These are phyloP conservation scores for Poa pratensis DNA, from an alignment of 176 grass and related monocot genomes.

Conservation along the genomic window DNA sequence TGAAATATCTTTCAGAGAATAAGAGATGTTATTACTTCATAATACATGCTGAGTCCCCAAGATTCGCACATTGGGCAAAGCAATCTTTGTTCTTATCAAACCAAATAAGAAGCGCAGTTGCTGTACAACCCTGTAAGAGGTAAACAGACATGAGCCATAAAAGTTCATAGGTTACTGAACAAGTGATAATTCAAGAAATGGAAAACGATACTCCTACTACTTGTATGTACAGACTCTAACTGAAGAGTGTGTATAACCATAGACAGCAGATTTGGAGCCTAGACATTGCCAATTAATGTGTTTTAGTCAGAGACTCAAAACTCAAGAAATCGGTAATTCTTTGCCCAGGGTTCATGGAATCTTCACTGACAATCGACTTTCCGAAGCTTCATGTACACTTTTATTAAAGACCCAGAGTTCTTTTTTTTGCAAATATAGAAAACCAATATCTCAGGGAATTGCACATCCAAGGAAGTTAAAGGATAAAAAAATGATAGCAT, in stretches of 20 bases:
- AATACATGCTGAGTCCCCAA: conserved; percentile 77
- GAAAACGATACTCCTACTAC: background rate
- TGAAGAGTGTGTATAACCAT: background rate
- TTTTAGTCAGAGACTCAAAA: conserved; percentile 13
- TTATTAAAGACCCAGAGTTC: conserved; percentile 5
- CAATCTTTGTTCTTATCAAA: conserved; percentile 57
- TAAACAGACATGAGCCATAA: conserved; percentile 19
- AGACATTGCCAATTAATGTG: background rate
- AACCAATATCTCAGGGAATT: conserved; percentile 12
- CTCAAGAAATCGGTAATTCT: conserved; percentile 24
- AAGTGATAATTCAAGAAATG: conserved; percentile 28
- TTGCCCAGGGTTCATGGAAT: background rate
- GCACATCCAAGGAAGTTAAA: conserved; percentile 28
- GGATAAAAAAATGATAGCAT: conserved; percentile 3
- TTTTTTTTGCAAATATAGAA: background rate
- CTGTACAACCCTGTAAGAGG: conserved; percentile 79
- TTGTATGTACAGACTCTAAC: background rate
- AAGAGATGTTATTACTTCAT: conserved; percentile 55
- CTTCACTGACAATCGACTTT: background rate
- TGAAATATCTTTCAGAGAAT: conserved; percentile 2
- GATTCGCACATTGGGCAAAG: conserved; percentile 80
- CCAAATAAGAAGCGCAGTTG: conserved; percentile 80
- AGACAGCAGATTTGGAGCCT: conserved; percentile 27
- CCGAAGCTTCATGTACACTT: background rate
- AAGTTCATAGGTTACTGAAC: conserved; percentile 6